Evolutionary conservation across 345 rosid species (phyloP).

Genomic region (Hibiscus trionum): DNA sequence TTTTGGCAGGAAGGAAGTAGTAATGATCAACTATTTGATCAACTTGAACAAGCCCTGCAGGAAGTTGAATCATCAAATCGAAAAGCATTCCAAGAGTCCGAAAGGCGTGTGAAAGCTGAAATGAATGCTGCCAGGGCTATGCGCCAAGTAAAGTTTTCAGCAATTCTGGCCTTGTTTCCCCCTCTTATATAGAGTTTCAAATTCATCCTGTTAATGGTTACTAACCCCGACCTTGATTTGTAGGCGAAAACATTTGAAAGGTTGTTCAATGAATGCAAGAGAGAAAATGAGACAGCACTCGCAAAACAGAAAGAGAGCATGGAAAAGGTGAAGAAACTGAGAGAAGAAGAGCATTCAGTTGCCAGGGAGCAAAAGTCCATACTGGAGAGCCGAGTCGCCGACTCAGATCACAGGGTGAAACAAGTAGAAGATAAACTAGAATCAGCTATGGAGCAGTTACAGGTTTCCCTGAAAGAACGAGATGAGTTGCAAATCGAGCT

Average conservation of each 20-base stretch:
- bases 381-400: slow-evolving; percentile 13
- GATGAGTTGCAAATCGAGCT: slow-evolving; percentile 17
- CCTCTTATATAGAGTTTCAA: not conserved
- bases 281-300: slow-evolving; percentile 19
- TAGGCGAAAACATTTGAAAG: slow-evolving; percentile 17
- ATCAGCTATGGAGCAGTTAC: slow-evolving; percentile 16
- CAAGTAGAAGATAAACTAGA: slow-evolving; percentile 14
- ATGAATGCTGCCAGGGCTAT: slow-evolving; percentile 25
- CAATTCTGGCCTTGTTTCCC: not conserved
- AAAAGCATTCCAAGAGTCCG: slow-evolving; percentile 44
- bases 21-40: slow-evolving; percentile 20
- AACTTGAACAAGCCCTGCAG: slow-evolving; percentile 34
- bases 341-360: slow-evolving; percentile 18
- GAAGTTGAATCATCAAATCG: slow-evolving; percentile 38
- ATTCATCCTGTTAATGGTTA: not conserved
- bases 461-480: not conserved
- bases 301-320: slow-evolving; percentile 4
- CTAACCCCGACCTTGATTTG: not conserved
- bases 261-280: slow-evolving; percentile 14
- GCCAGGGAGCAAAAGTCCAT: slow-evolving; percentile 7
- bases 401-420: not conserved
- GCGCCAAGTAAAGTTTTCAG: slow-evolving; percentile 28
- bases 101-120: slow-evolving; percentile 42
- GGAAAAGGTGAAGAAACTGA: slow-evolving; percentile 10
- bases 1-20: slow-evolving; percentile 32